Percentiles rank a stretch among this genome's conserved stretches.
Evolutionary conservation across 331 rosid genomes (phyloP).

Genomic region (Rosa hybrid): DNA sequence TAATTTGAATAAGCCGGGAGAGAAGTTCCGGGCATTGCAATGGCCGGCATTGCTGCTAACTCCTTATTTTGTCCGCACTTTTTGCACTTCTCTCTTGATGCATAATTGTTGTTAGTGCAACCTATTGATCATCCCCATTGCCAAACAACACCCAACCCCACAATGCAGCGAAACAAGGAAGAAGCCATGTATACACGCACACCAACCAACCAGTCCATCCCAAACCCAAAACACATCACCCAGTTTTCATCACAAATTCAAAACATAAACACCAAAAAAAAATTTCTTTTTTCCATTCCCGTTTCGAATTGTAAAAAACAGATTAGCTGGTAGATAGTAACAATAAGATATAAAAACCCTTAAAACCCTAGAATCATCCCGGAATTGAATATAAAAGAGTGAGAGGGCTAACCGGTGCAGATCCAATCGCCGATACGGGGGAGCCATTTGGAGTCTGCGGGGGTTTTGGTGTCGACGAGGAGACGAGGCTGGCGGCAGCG

Average conservation of each 20-base stretch:
- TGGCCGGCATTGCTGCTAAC: conserved; percentile 90
- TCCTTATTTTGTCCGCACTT: conserved; percentile 96
- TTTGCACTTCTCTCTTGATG: conserved; percentile 99
- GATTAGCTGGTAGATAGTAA: background rate
- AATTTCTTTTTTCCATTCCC: too few species aligned
- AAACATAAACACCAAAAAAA: background rate
- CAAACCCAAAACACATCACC: conserved; percentile 69
- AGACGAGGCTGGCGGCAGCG: conserved; percentile 96
- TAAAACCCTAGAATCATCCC: background rate
- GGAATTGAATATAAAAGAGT: background rate
- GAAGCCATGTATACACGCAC: conserved; percentile 70
- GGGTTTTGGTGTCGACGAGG: conserved; percentile 87
- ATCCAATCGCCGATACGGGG: conserved; percentile 98
- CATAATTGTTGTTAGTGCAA: conserved; percentile 99
- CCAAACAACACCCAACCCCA: conserved; percentile 74
- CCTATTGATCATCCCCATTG: conserved; percentile 78
- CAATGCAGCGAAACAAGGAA: conserved; percentile 66
- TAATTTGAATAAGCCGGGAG: conserved; percentile 70
- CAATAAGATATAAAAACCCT: background rate
- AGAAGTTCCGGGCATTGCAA: conserved; percentile 79
- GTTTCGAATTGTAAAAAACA: conserved; percentile 13
- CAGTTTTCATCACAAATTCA: conserved; percentile 39
- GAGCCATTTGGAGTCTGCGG: conserved; percentile 95
- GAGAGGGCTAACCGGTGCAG: conserved; percentile 81
- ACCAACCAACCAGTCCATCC: conserved; percentile 40